A percentile compares a stretch with the other conserved stretches of the same genome.
phyloP scores from a whole-genome alignment of 2,329 filamentous ascomycete genomes.

The Shiraia sp. region DNA sequence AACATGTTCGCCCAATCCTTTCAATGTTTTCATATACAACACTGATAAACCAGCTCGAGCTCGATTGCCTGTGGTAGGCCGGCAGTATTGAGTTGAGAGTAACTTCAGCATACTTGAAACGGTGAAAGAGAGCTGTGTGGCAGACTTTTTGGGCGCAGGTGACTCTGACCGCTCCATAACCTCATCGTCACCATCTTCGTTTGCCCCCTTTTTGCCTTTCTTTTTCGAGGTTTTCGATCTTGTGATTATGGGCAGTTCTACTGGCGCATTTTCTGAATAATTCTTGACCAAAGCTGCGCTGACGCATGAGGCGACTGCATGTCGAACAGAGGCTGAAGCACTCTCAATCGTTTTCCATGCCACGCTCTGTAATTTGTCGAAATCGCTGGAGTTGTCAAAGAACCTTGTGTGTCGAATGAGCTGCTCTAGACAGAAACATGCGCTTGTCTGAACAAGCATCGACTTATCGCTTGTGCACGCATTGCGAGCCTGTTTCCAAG shows the following conservation, averaged over 20 bases:
- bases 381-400: constrained; percentile 87
- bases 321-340: constrained; percentile 71
- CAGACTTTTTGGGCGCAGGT: constrained; percentile 72
- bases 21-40: constrained; percentile 82
- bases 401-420: constrained; percentile 74
- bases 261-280: constrained; percentile 63
- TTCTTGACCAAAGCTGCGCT: constrained; percentile 81
- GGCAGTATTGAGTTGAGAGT: constrained; percentile 79
- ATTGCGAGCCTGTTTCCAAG: constrained; percentile 89
- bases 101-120: constrained; percentile 78
- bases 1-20: constrained; percentile 76
- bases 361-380: constrained; percentile 81
- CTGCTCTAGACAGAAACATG: constrained; percentile 77
- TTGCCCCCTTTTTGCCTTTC: constrained; percentile 68
- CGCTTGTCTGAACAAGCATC: constrained; percentile 74
- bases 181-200: constrained; percentile 74
- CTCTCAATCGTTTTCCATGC: constrained; percentile 89
- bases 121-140: constrained; percentile 71
- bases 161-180: constrained; percentile 69
- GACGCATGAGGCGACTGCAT: constrained; percentile 84
- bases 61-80: constrained; percentile 76
- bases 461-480: constrained; percentile 81
- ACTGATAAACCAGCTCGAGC: constrained; percentile 81
- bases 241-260: constrained; percentile 46
- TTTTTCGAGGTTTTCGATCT: constrained; percentile 70